Evolutionary conservation across 2,329 filamentous ascomycete species (phyloP).

Genomic region (Colletotrichum sp.): DNA sequence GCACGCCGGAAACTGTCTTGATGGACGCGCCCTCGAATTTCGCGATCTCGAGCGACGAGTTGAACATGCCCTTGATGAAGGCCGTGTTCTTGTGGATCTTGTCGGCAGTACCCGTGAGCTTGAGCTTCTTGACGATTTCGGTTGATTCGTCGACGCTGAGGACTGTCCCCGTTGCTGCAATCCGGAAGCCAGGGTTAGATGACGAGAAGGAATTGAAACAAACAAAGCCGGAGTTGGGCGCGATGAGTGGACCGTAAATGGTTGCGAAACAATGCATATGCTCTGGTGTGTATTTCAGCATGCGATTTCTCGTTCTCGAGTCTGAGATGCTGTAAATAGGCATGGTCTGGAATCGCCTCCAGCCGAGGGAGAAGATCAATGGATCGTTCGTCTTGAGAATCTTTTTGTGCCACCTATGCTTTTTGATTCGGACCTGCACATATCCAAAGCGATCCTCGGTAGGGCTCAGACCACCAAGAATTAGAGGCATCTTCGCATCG

Average conservation of each 20-base stretch:
- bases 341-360: constrained; percentile 91
- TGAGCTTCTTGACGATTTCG: constrained; percentile 99
- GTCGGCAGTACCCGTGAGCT: constrained; percentile 90
- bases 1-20: constrained; percentile 92
- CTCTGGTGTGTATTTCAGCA: constrained; percentile 99
- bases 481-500: constrained; percentile 79
- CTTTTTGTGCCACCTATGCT: constrained; percentile 98
- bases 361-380: constrained; percentile 94
- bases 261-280: constrained; percentile 99
- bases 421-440: constrained; percentile 94
- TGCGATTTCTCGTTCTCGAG: constrained; percentile 89
- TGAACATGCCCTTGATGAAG: constrained; percentile 99
- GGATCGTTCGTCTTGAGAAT: constrained; percentile 98
- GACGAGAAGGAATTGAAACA: constrained; percentile 90
- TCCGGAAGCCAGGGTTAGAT: constrained; percentile 86
- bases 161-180: constrained; percentile 93
- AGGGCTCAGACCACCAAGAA: constrained; percentile 89
- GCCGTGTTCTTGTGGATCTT: constrained; percentile 99
- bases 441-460: constrained; percentile 97
- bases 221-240: constrained; percentile 94
- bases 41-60: constrained; percentile 87
- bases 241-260: constrained; percentile 92
- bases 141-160: constrained; percentile 93
- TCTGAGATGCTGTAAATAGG: constrained; percentile 96
- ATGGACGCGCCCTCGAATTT: constrained; percentile 98